phyloP scores from a whole-genome alignment of 192 early-diverging fungal species.

The Cladochytrium replicatum region DNA sequence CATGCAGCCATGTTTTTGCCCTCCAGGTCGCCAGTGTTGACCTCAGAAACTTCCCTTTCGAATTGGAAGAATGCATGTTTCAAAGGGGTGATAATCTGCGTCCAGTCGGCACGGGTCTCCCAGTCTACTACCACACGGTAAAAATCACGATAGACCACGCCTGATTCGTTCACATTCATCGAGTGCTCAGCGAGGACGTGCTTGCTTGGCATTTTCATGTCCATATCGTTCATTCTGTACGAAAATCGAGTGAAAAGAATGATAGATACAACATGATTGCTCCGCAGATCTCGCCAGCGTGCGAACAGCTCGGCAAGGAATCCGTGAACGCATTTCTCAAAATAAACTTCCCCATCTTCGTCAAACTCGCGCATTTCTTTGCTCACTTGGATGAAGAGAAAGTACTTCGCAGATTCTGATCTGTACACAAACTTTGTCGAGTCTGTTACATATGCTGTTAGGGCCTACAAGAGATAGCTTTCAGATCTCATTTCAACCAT shows the following conservation, averaged over 20 bases:
- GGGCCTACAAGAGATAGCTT: conserved; percentile 28
- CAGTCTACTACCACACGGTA: conserved; percentile 92
- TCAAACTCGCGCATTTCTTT: conserved; percentile 98
- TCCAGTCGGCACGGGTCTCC: conserved; percentile 75
- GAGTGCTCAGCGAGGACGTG: conserved; percentile 7
- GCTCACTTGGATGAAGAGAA: conserved; percentile 93
- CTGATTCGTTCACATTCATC: conserved; percentile 26
- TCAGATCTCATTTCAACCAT: not conserved
- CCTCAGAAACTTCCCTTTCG: conserved; percentile 54
- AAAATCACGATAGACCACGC: conserved; percentile 77
- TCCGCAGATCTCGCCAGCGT: conserved; percentile 66
- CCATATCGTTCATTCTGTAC: conserved; percentile 31
- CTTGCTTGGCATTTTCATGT: no score
- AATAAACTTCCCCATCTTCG: conserved; percentile 91
- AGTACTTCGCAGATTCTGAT: conserved; percentile 88
- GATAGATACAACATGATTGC: conserved; percentile 93
- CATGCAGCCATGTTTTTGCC: conserved; percentile 75
- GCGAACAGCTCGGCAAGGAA: conserved; percentile 84
- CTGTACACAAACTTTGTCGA: conserved; percentile 80
- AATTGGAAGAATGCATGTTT: conserved; percentile 71
- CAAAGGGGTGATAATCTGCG: conserved; percentile 41
- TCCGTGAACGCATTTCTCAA: conserved; percentile 82
- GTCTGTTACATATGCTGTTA: conserved; percentile 68
- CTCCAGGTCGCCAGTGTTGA: conserved; percentile 43
- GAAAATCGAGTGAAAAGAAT: conserved; percentile 87